Evolutionary conservation across 495 filamentous ascomycete genomes (phyloP), one percentile per base, ranked within the genome.

Genomic region (Aspergillus sclerotioniger): DNA sequence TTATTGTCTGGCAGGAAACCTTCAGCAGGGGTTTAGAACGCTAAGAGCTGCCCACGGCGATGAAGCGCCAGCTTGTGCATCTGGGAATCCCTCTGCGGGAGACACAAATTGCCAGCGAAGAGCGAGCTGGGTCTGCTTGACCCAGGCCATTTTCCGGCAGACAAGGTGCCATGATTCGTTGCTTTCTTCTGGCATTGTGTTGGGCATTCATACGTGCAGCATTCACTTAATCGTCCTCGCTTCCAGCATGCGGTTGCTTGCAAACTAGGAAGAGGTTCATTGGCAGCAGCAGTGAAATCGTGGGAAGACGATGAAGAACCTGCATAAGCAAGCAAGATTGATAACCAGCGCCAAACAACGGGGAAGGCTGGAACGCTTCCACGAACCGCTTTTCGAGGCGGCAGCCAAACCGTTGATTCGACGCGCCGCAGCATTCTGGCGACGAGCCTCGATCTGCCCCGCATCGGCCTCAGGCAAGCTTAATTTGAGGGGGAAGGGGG

Each of bases 161-260:
- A 62, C 53, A 33, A 39, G 47, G 10, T 7, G 28, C 17, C 21
- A 53, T 70, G 66, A 72, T 72, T 72, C 66, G 70, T 60, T 61
- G 66, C 63, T 62, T 54, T 62, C 56, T 56, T 67, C 56, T 64
- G 53, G 59, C 62, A 66, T 57, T 43, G 60, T 60, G 62, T 72
- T 72, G 70, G 68, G 70, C 70, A 72, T 69, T 66, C 65, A 70
- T 70, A 61, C 68, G 55, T 72, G 67, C 70, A 69, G 62, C 21
- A 21, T 51, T 51, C 32, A 45, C 50, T 50, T 47, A 46, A 56
- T 37, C 32, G 31, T 45, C 37, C 12, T 19, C 47, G 19, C 44
- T 47, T 29, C 31, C n/a, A 35, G 29, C 39, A 28, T 52, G 53
- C 58, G 53, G 37, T 53, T 55, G 47, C 41, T 57, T 51, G 51